These are phyloP conservation scores for Danielia oregonensis DNA, from an alignment of 805 yeast species.

Conservation along the genomic window DNA sequence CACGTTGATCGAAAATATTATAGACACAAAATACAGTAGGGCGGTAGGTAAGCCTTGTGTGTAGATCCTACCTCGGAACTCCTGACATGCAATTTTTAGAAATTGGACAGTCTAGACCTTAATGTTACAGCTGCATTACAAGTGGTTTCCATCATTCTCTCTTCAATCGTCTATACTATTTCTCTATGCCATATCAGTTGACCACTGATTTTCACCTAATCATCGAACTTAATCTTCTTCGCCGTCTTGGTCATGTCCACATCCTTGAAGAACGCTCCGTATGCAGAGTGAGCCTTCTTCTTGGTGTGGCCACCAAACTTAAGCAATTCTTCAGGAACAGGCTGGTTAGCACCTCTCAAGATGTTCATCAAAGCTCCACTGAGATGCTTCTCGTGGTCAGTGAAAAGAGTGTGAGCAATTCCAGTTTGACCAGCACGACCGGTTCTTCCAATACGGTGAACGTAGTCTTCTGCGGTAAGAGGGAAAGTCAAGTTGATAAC, in stretches of 20 bases:
- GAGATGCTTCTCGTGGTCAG: slow-evolving; percentile 94
- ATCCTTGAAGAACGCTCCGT: slow-evolving; percentile 95
- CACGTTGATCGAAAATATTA: background rate
- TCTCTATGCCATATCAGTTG: too few relatives aligned
- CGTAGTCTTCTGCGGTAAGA: slow-evolving; percentile 92
- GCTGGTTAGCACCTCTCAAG: slow-evolving; percentile 88
- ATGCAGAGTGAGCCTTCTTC: slow-evolving; percentile 96
- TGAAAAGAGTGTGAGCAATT: slow-evolving; percentile 89
- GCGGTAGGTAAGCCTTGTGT: too few relatives aligned
- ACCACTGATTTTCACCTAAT: too few relatives aligned
- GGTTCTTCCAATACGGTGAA: slow-evolving; percentile 96
- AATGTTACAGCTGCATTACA: too few relatives aligned
- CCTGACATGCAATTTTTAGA: too few relatives aligned
- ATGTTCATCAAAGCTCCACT: slow-evolving; percentile 93
- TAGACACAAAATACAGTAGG: background rate
- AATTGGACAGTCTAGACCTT: too few relatives aligned
- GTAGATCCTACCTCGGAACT: too few relatives aligned
- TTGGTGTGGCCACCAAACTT: slow-evolving; percentile 98
- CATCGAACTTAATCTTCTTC: slow-evolving; percentile 83
- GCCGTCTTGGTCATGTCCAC: slow-evolving; percentile 82
- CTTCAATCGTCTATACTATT: too few relatives aligned
- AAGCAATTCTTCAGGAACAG: slow-evolving; percentile 90
- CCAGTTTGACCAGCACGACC: slow-evolving; percentile 98
- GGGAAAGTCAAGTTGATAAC: slow-evolving; percentile 96
- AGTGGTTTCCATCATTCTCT: too few relatives aligned